These are phyloP conservation scores for Paramyrothecium roridum DNA, from an alignment of 2,329 filamentous ascomycete genomes.

Conservation along the genomic window DNA sequence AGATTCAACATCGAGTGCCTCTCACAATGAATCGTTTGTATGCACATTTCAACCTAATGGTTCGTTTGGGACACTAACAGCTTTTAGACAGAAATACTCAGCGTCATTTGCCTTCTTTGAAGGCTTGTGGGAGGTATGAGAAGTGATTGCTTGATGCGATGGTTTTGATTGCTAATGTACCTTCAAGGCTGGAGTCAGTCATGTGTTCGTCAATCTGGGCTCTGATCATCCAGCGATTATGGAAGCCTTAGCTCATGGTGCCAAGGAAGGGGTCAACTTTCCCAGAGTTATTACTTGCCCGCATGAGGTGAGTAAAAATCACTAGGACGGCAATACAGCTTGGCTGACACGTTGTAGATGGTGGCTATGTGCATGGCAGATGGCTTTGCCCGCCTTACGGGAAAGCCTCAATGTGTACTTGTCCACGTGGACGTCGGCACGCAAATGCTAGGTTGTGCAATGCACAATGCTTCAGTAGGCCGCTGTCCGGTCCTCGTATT, in stretches of 20 bases:
- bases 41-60: not conserved
- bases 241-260: slow-evolving; percentile 73
- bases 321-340: not conserved
- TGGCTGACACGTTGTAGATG: slow-evolving; percentile 50
- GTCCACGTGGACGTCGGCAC: slow-evolving; percentile 80
- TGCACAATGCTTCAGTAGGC: slow-evolving; percentile 74
- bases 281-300: slow-evolving; percentile 73
- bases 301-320: slow-evolving; percentile 55
- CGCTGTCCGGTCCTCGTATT: slow-evolving; percentile 74
- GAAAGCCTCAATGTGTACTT: slow-evolving; percentile 71
- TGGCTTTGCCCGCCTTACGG: slow-evolving; percentile 69
- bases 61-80: not conserved
- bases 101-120: slow-evolving; percentile 79
- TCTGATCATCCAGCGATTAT: slow-evolving; percentile 72
- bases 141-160: not conserved
- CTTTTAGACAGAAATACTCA: slow-evolving; percentile 49
- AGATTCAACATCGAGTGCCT: too few species aligned
- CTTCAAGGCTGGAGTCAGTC: slow-evolving; percentile 44
- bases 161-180: not conserved
- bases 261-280: slow-evolving; percentile 48
- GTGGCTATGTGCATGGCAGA: slow-evolving; percentile 80
- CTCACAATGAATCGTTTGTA: not conserved
- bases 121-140: slow-evolving; percentile 59
- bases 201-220: slow-evolving; percentile 61
- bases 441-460: slow-evolving; percentile 69